Conservation (phyloP, 225 moss, liverwort and hornwort species). For the Physcomitrellopsis africana region DNA sequence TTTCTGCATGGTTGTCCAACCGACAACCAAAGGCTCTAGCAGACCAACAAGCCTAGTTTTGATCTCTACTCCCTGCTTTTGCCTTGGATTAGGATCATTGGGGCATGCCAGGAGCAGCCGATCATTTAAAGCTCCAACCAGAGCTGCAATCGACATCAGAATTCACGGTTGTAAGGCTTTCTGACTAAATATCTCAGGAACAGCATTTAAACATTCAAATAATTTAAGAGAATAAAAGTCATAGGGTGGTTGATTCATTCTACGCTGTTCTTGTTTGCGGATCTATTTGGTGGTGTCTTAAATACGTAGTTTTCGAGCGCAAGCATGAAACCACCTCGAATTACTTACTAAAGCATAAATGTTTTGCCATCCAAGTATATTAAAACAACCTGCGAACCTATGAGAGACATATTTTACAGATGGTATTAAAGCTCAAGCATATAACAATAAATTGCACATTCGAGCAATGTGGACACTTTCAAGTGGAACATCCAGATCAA, state of each 20-base stretch:
- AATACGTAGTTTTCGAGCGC: too few species aligned
- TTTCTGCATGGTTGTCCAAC: constrained; percentile 97
- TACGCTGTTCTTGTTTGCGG: too few species aligned
- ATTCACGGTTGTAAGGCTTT: neutral
- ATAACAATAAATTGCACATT: neutral
- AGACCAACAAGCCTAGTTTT: constrained; percentile 94
- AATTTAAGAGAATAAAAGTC: constrained; percentile 1
- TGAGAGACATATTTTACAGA: too few species aligned
- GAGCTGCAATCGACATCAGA: constrained; percentile 53
- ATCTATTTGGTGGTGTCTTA: too few species aligned
- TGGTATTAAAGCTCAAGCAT: constrained; percentile 16
- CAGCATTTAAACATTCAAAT: neutral
- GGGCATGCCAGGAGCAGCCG: constrained; percentile 95
- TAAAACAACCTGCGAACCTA: too few species aligned
- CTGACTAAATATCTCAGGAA: constrained; percentile 1
- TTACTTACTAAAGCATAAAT: too few species aligned
- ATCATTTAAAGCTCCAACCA: constrained; percentile 97
- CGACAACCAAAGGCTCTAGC: constrained; percentile 92
- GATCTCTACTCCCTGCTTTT: constrained; percentile 96
- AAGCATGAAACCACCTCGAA: too few species aligned
- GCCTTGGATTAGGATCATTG: constrained; percentile 94
- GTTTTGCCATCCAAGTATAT: too few species aligned
- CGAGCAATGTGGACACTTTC: neutral
- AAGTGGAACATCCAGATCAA: constrained; percentile 22
- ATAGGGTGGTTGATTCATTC: too few species aligned